Evolutionary conservation across 2,329 filamentous ascomycete species (phyloP), one percentile per base, ranked within the genome.

Genomic region (Akanthomyces dipterigenus): DNA sequence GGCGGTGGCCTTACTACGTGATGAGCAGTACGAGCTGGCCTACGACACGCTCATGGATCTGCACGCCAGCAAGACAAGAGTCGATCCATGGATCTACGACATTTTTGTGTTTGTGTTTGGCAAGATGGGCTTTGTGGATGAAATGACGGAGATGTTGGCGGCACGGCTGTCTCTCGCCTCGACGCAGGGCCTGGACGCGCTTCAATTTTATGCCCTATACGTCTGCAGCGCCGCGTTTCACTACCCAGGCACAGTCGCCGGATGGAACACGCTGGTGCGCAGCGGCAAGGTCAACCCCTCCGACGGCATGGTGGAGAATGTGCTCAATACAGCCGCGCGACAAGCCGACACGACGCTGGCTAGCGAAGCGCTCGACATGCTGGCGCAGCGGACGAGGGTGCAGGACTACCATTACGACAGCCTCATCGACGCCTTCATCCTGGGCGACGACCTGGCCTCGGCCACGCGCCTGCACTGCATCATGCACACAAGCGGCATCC

Each of bases 1-100:
- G 22, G 82, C 88, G 1, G 76, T 91, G 11, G 91, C 91, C 0
- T 75, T 96, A 63, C 78, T 98, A 40, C 83, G 92, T 22, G 93
- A 97, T 67, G 84, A 86, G 1, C 88, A 96, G 68, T 87, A 91
- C 64, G 95, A 98, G 75, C 77, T 93, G 64, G 93, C 91, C 1
- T 77, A 96, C 62, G 80, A 83, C 56, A 84, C 84, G 65, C 73
- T 96, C 46, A 87, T 90, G 42, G 75, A 82, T 24, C 84, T 96
- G 81, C 76, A 84, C 46, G 75, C 78, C 56, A 78, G 83, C 54
- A 77, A 79, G 3, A 76, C 83, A 1, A 68, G 67, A 2, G 75
- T 93, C 4, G 81, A 88, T 34, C 70, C 78, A 0, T 97, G 92
- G 92, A 78, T 96, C 8, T 88, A 88, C 68, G 89, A 93, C 67